Percentiles rank a stretch among this genome's conserved stretches.
phyloP scores from a whole-genome alignment of 768 basidiomycete species.

The Rhodosporidiobolus sp. region DNA sequence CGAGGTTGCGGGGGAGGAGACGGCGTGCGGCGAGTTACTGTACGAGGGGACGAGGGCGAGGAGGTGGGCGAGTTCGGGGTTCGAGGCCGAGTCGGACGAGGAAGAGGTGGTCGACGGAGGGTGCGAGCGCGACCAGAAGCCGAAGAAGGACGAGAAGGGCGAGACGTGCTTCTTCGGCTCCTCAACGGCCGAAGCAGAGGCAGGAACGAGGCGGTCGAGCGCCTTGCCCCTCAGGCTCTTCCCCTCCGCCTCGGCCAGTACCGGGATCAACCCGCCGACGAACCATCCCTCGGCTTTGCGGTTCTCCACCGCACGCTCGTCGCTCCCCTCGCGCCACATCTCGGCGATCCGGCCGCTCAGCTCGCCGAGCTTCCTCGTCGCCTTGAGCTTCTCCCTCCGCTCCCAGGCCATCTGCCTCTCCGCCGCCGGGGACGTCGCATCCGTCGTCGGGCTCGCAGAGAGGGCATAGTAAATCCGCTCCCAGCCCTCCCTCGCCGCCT shows the following conservation, averaged over 20 bases:
- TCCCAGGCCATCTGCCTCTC: constrained; percentile 15
- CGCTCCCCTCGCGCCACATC: constrained; percentile 13
- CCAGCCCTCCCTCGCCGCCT: constrained; percentile 38
- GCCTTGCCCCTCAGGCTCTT: background rate
- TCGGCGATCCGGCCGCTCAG: constrained; percentile 30
- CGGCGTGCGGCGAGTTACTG: constrained; percentile 1
- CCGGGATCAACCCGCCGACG: constrained; percentile 17
- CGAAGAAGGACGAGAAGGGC: constrained; percentile 31
- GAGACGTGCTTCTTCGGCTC: constrained; percentile 12
- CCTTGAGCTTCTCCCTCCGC: constrained; percentile 24
- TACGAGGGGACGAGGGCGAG: constrained; percentile 10
- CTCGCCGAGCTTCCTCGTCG: constrained; percentile 38
- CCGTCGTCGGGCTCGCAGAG: constrained; percentile 6
- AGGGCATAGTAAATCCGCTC: constrained; percentile 34
- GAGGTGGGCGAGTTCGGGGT: constrained; percentile 17
- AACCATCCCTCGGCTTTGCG: constrained; percentile 23
- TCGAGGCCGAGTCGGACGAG: background rate
- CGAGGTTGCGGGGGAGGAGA: constrained; percentile 14
- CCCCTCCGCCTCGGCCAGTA: constrained; percentile 1
- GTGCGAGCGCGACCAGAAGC: constrained; percentile 38
- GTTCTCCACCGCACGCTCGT: constrained; percentile 22
- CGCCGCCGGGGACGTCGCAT: background rate
- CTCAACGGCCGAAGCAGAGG: background rate
- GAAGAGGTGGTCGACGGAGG: constrained; percentile 12
- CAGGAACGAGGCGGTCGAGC: constrained; percentile 11